Evolutionary conservation across 352 stramenopile species (phyloP), one percentile per base, ranked within the genome.

Genomic region (Phytophthora lateralis): DNA sequence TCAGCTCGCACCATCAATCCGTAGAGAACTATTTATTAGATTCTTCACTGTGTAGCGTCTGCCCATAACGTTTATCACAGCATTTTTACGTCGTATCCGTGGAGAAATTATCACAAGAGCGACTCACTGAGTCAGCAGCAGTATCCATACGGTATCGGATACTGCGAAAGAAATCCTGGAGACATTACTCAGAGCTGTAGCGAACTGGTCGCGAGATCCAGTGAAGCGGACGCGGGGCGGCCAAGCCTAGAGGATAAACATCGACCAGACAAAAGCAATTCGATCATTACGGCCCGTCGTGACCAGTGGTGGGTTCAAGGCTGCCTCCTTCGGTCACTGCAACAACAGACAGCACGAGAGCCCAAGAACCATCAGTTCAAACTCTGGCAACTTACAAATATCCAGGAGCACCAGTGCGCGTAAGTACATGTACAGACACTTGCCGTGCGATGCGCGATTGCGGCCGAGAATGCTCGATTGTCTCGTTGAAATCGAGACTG

Each of bases 21-120:
- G 34, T 62, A 7, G 54, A 62, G n/a, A 62, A 62, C 17, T 50
- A 41, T 35, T 43, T 55, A 26, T 20, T 59, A 44, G 52, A 59
- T 47, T 47, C 20, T 17, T 43, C 37, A 3, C 11, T 20, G 15
- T 15, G 4, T 43, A 43, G 37, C 37, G 5, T 43, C 15, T 43
- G 15, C 37, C 8, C 37, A 10, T 43, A 43, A 43, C 6, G 14
- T 43, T 24, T 24, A 21, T n/a, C 30, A 38, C 11, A 5, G 4
- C 32, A 38, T 15, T 30, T 8, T 9, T 30, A 2, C 3, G 26
- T 29, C 6, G 6, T 2, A 2, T 29, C 3, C 26, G 6, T 29
- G 26, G 26, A 2, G 6, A 29, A 29, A 29, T 29, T 2, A 29
- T 29, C 26, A 29, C 26, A n/a, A n/a, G n/a, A n/a, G n/a, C n/a